A percentile compares a stretch with the other conserved stretches of the same genome.
Conservation (phyloP, 2,329 filamentous ascomycete species). For the Pyrenochaeta sp. region DNA sequence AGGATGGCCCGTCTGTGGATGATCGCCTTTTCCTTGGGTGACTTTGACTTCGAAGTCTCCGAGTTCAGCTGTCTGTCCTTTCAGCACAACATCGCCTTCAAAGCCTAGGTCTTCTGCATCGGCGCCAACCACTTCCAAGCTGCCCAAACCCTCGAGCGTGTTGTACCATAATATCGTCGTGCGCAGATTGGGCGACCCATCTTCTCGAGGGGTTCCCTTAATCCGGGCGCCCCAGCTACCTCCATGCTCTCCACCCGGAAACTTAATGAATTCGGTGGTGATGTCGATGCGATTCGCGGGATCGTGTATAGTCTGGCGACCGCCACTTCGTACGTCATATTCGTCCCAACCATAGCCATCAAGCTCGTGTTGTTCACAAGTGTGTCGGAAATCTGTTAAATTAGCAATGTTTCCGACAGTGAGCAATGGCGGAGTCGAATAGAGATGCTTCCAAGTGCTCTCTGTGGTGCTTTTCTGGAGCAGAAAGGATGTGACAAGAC, state of each 20-base stretch:
- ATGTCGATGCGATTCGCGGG: conserved; percentile 87
- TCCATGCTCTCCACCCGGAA: conserved; percentile 82
- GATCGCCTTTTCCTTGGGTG: conserved; percentile 73
- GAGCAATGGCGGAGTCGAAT: too few relatives aligned
- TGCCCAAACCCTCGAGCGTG: conserved; percentile 77
- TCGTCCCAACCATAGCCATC: conserved; percentile 97
- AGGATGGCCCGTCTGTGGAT: conserved; percentile 65
- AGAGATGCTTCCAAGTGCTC: neutral
- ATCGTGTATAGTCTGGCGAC: conserved; percentile 90
- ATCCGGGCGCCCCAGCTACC: conserved; percentile 93
- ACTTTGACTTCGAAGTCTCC: conserved; percentile 82
- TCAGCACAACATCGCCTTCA: conserved; percentile 70
- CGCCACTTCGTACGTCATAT: conserved; percentile 88
- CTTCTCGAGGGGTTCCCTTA: conserved; percentile 78
- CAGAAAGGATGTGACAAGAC: conserved; percentile 40
- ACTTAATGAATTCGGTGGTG: conserved; percentile 91
- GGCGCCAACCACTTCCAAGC: conserved; percentile 67
- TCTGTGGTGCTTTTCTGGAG: conserved; percentile 11
- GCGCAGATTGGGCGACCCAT: conserved; percentile 70
- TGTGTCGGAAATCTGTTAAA: conserved; percentile 79
- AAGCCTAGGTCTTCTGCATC: conserved; percentile 55
- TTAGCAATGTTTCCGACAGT: conserved; percentile 23
- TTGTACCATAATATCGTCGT: conserved; percentile 85
- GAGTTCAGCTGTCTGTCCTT: conserved; percentile 73
- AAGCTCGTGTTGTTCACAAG: conserved; percentile 96